phyloP scores from a whole-genome alignment of 2,329 filamentous ascomycete genomes.

The Corynespora cassiicola region DNA sequence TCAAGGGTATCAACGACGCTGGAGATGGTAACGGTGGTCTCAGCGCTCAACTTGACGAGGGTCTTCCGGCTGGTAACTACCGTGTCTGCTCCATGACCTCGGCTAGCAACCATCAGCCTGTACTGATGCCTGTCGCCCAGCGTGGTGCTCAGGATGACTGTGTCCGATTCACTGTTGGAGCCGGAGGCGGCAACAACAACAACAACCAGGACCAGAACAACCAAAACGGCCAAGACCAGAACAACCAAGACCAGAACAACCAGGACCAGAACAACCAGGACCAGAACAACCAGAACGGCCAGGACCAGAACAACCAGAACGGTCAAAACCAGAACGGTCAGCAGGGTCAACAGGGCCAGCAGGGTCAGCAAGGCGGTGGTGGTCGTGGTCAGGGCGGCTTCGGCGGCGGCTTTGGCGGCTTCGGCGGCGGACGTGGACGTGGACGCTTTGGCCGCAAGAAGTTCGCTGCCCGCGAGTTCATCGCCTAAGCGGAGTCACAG shows the following conservation, averaged over 20 bases:
- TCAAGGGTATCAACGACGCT: constrained; percentile 64
- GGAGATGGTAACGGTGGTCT: constrained; percentile 57
- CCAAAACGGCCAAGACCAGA: constrained; percentile 14
- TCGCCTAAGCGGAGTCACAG: constrained; percentile 28
- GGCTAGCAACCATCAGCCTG: constrained; percentile 62
- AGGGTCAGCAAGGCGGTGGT: constrained; percentile 9
- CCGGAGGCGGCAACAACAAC: constrained; percentile 10
- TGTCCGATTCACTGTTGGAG: constrained; percentile 54
- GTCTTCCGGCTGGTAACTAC: constrained; percentile 57
- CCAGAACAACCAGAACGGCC: constrained; percentile 2
- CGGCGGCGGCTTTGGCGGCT: too few relatives aligned
- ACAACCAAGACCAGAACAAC: constrained; percentile 11
- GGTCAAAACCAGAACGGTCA: constrained; percentile 4
- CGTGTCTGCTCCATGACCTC: constrained; percentile 61
- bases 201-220: constrained; percentile 10
- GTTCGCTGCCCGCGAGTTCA: constrained; percentile 40
- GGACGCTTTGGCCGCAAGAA: constrained; percentile 24
- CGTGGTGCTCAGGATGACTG: constrained; percentile 63
- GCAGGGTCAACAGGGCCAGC: constrained; percentile 11
- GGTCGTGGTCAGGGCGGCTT: constrained; percentile 7
- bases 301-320: constrained; percentile 8
- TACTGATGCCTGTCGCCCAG: constrained; percentile 64
- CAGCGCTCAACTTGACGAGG: constrained; percentile 52
- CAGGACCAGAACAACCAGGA: constrained; percentile 7
- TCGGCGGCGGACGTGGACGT: constrained; percentile 18